Evolutionary conservation across 1,284 basidiomycete species (phyloP), one percentile per base, ranked within the genome.

Genomic region (Quambalaria eucalypti): DNA sequence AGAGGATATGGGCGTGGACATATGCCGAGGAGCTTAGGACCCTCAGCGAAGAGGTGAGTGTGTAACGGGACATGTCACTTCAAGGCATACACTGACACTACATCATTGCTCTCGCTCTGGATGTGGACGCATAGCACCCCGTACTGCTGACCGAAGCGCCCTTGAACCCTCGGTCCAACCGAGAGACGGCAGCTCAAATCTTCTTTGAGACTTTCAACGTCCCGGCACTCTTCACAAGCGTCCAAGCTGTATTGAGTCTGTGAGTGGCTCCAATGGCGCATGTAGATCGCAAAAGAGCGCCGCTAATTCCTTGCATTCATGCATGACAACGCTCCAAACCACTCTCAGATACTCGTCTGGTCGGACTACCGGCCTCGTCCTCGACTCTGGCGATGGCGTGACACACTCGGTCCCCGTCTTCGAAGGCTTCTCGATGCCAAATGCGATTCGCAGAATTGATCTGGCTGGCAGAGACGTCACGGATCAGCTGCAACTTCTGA

Each of bases 171-270:
- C 89, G 90, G 80, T 85, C 85, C 59, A 91, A 92, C 81, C 81
- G 89, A 74, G 89, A 91, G 80, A 90, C 88, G 82, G 90, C 90
- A 84, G 90, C 88, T 56, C 88, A 91, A 79, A 90, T 91, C 82
- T 91, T 92, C 86, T 93, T 93, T 77, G 89, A 93, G 81, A 91
- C 88, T 38, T 92, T 92, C 83, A 99, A 99, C 76, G 95, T 98
- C 19, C 95, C 95, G 21, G 95, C 95, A 7, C 80, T 99, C 59
- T 98, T 91, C 79, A 93, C 88, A 16, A 92, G 89, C 48, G 89
- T 99, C 3, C 95, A 99, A 79, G 95, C 95, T 26, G 93, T 99
- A 21, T 80, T 99, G 54, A 90, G 90, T 64, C 78, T 99, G 90
- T 95, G 74, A 76, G 86, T 78, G 4, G 19, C 8, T 5, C 49